Base-by-base conservation (phyloP, 176 grass and related monocot genomes). In the Oryza punctata region DNA sequence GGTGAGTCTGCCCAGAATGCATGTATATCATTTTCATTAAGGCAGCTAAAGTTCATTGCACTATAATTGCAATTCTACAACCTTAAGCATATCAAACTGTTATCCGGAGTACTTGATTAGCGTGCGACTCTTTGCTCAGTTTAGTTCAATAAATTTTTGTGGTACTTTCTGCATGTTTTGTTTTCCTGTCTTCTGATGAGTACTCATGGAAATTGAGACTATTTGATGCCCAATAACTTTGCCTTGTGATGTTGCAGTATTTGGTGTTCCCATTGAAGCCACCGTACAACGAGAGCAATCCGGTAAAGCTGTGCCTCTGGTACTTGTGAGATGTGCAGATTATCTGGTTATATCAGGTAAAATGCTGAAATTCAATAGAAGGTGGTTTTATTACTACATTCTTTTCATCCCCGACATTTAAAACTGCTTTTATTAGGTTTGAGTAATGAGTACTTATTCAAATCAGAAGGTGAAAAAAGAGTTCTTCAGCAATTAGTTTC, bases 311-410 rank as follows among this genome's bases (percentile, higher is more conserved):
- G 91, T 99, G 40, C 96, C 96, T 25, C 86, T 94, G 78, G 86
- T 99, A 63, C 87, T 99, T 50, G 78, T 90, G 30, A 92, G 85
- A 69, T 99, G 96, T 86, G 96, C 91, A 18, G 93, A 99, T 87
- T 90, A 80, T 86, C 86, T 99, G 43, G 86, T 99, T 87, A 82
- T 90, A 87, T 94, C 96, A 90, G 96, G 96, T 99, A 61, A 77
- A 64, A 72, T 80, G 12, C 25, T 89, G 49, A 85, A 72, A 74
- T 23, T 75, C 45, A 19, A 67, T 46, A 75, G n/a, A 44, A 59
- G 40, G 70, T 71, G 26, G 28, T 64, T 65, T 65, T 75, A 1
- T 78, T 44, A 52, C 45, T 87, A 47, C 30, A 27, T 75, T 76
- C 73, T 76, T 82, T 83, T 73, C 38, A 82, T 70, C 21, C 75